Evolutionary conservation across 2,329 filamentous ascomycete species (phyloP).

Genomic region (Fusarium annulatum): DNA sequence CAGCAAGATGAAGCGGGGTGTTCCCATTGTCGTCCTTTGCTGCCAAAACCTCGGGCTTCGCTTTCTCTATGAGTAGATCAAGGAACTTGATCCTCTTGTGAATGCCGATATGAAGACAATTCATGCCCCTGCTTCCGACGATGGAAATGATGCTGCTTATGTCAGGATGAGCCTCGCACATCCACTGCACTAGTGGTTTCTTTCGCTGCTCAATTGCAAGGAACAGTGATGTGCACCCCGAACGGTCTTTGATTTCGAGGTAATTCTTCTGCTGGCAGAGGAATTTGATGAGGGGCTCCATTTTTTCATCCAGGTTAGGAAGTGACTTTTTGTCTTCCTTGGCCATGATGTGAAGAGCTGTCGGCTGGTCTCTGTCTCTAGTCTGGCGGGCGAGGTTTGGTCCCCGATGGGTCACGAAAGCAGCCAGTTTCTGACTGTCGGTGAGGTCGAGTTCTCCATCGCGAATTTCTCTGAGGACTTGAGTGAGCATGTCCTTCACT

Average conservation of each 20-base stretch:
- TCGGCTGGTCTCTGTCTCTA: conserved; percentile 22
- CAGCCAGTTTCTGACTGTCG: background rate
- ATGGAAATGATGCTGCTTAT: conserved; percentile 1
- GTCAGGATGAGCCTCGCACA: conserved; percentile 4
- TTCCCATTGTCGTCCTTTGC: no score
- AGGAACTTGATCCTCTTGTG: no score
- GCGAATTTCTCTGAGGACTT: background rate
- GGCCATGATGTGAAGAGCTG: conserved; percentile 34
- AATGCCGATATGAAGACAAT: no score
- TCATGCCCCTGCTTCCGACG: no score
- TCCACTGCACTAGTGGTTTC: conserved; percentile 7
- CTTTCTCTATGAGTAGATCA: no score
- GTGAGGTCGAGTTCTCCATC: background rate
- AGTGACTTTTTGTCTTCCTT: conserved; percentile 26
- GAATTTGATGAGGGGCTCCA: conserved; percentile 22
- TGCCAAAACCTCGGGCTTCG: no score
- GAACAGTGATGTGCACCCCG: background rate
- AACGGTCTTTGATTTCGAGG: background rate
- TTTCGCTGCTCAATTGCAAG: conserved; percentile 3
- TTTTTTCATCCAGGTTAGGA: conserved; percentile 29
- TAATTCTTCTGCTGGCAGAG: background rate
- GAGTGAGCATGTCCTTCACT: background rate
- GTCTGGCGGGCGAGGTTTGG: conserved; percentile 15
- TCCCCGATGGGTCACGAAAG: conserved; percentile 14
- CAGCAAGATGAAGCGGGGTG: no score